Conservation (phyloP, 2,329 filamentous ascomycete genomes). For the Talaromyces sp. region DNA sequence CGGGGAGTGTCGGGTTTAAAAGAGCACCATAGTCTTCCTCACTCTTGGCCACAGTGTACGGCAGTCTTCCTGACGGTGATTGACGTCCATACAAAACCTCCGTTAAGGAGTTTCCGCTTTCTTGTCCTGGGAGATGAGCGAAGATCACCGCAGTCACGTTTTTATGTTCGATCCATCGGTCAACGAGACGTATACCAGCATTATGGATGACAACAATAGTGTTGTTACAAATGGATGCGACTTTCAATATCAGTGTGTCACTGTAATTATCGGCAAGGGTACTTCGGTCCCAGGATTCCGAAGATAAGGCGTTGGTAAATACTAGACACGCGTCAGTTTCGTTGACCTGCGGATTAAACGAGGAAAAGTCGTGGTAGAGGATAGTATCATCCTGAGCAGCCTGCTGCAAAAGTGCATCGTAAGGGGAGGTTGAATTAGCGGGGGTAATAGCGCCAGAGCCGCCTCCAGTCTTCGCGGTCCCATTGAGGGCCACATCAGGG, state of each 20-base stretch:
- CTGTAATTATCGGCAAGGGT: conserved; percentile 38
- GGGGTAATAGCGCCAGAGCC: conserved; percentile 49
- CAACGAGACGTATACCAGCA: conserved; percentile 57
- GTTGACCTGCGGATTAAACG: background rate
- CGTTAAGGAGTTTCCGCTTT: conserved; percentile 54
- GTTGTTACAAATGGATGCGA: conserved; percentile 57
- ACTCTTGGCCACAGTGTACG: conserved; percentile 58
- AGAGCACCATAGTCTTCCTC: conserved; percentile 53
- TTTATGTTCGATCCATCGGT: conserved; percentile 57
- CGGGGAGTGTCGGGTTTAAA: conserved; percentile 31
- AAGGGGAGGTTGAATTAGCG: conserved; percentile 49
- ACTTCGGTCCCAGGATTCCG: conserved; percentile 35
- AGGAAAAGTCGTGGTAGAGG: conserved; percentile 56
- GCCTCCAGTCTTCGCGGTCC: conserved; percentile 45
- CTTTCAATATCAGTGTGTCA: conserved; percentile 53
- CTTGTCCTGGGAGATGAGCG: conserved; percentile 62
- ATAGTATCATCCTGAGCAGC: conserved; percentile 54
- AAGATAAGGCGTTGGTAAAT: conserved; percentile 50
- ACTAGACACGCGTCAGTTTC: conserved; percentile 2
- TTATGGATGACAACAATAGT: conserved; percentile 65
- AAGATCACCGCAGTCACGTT: conserved; percentile 63
- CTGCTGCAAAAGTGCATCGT: conserved; percentile 51
- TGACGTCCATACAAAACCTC: conserved; percentile 55
- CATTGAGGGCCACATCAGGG: conserved; percentile 55
- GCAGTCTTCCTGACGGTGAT: conserved; percentile 55